Evolutionary conservation across 2,329 filamentous ascomycete species (phyloP).

Genomic region (Elsinoe arachidis): DNA sequence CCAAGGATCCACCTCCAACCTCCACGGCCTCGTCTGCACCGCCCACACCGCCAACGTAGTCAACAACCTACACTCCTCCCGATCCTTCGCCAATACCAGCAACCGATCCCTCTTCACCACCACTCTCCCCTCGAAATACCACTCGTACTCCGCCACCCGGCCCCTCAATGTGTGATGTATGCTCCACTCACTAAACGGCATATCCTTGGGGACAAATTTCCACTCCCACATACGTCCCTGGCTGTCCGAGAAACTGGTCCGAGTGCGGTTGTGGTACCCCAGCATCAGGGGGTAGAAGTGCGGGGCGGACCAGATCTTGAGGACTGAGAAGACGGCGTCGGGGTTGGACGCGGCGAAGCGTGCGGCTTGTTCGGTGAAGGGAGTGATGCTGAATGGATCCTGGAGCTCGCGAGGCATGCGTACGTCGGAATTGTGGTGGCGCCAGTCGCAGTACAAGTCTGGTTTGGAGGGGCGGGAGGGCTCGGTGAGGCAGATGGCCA

Average conservation of each 20-base stretch:
- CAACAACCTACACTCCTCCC: constrained; percentile 32
- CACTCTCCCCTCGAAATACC: constrained; percentile 31
- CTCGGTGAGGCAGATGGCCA: constrained; percentile 33
- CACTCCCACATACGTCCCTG: constrained; percentile 38
- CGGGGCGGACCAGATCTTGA: constrained; percentile 40
- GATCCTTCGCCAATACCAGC: constrained; percentile 39
- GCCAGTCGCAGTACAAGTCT: constrained; percentile 41
- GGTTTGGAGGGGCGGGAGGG: constrained; percentile 24
- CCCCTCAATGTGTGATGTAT: constrained; percentile 33
- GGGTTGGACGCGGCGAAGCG: constrained; percentile 22
- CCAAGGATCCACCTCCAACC: constrained; percentile 44
- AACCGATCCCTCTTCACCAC: constrained; percentile 36
- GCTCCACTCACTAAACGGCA: constrained; percentile 36
- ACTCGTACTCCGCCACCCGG: constrained; percentile 26
- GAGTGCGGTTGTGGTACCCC: constrained; percentile 28
- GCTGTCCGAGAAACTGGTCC: constrained; percentile 36
- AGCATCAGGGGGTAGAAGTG: constrained; percentile 45
- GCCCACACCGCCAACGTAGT: constrained; percentile 36
- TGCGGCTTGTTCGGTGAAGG: constrained; percentile 27
- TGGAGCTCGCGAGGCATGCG: constrained; percentile 24
- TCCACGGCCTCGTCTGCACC: constrained; percentile 43
- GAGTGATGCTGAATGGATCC: constrained; percentile 27
- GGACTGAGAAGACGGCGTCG: constrained; percentile 34
- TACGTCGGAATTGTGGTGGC: constrained; percentile 19
- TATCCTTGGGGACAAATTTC: constrained; percentile 43